Evolutionary conservation across 1,284 basidiomycete species (phyloP).

Genomic region (Ceratobasidium theobromae): DNA sequence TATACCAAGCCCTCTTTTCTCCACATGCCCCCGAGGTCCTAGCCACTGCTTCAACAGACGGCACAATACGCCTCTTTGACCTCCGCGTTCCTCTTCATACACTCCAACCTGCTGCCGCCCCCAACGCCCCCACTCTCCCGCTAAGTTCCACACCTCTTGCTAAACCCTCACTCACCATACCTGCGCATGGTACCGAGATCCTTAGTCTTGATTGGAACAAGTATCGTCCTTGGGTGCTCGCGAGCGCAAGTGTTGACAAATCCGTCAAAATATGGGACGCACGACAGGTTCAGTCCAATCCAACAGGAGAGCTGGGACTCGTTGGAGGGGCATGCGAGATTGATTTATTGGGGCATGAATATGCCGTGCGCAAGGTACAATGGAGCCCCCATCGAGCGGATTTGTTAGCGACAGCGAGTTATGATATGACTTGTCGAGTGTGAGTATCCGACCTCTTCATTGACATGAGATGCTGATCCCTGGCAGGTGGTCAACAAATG

Average conservation of each 20-base stretch:
- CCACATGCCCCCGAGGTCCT: conserved; percentile 84
- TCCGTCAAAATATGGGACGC: conserved; percentile 82
- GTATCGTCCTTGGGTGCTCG: conserved; percentile 76
- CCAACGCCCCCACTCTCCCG: conserved; percentile 13
- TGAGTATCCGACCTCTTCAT: conserved; percentile 49
- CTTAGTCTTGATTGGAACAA: conserved; percentile 92
- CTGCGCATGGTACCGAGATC: conserved; percentile 56
- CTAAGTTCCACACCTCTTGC: conserved; percentile 26
- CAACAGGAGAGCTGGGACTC: conserved; percentile 43
- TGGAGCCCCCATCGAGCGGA: conserved; percentile 75
- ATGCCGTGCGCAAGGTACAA: conserved; percentile 76
- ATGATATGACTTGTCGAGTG: conserved; percentile 96
- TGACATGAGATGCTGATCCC: not conserved
- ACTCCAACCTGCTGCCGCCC: conserved; percentile 37
- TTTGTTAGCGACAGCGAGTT: conserved; percentile 80
- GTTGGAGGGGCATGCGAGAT: conserved; percentile 70
- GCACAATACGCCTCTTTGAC: conserved; percentile 79
- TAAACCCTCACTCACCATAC: conserved; percentile 51
- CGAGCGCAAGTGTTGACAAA: conserved; percentile 81
- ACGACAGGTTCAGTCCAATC: conserved; percentile 62
- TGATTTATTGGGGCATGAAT: conserved; percentile 74
- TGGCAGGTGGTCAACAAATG: conserved; percentile 63
- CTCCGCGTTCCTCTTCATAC: conserved; percentile 57
- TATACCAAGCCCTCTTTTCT: conserved; percentile 89
- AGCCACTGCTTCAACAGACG: conserved; percentile 84